Conservation (phyloP, 768 basidiomycete species). For the Zangia roseola region DNA sequence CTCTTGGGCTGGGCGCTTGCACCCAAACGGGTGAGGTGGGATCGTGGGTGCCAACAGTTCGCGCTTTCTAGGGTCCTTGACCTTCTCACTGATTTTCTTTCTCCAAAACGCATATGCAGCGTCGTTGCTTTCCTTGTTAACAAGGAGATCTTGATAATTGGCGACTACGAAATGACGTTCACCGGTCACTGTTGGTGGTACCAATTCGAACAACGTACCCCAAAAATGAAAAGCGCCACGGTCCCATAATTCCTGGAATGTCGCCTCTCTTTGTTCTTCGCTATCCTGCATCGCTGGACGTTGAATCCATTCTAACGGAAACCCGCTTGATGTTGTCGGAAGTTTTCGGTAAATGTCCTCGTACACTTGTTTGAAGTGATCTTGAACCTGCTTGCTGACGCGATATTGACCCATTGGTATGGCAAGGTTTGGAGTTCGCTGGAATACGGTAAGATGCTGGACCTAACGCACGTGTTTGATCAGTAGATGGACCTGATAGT, state of each 20-base stretch:
- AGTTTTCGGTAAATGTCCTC: slow-evolving; percentile 5
- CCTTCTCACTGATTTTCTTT: slow-evolving; percentile 10
- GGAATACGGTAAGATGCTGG: slow-evolving; percentile 7
- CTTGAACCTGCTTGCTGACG: slow-evolving; percentile 9
- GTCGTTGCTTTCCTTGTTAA: slow-evolving; percentile 5
- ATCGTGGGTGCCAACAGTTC: slow-evolving; percentile 8
- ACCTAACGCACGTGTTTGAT: too few relatives aligned
- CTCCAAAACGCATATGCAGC: slow-evolving; percentile 7
- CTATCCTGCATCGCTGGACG: slow-evolving; percentile 9
- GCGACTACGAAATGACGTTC: not conserved
- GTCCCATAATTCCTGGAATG: slow-evolving; percentile 9
- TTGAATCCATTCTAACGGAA: too few relatives aligned
- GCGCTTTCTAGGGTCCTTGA: slow-evolving; percentile 9
- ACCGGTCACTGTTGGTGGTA: not conserved
- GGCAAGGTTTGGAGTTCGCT: slow-evolving; percentile 8
- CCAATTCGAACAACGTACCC: slow-evolving; percentile 1
- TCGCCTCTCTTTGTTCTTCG: slow-evolving; percentile 1
- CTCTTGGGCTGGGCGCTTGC: slow-evolving; percentile 7
- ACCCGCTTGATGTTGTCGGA: slow-evolving; percentile 2
- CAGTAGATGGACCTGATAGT: not conserved
- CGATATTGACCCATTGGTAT: slow-evolving; percentile 7
- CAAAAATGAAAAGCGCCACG: slow-evolving; percentile 3
- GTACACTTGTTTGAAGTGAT: slow-evolving; percentile 7
- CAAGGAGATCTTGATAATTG: slow-evolving; percentile 1
- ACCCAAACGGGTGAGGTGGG: slow-evolving; percentile 5